Evolutionary conservation across 345 rosid genomes (phyloP), one percentile per base, ranked within the genome.

Genomic region (Citropsis articulata): DNA sequence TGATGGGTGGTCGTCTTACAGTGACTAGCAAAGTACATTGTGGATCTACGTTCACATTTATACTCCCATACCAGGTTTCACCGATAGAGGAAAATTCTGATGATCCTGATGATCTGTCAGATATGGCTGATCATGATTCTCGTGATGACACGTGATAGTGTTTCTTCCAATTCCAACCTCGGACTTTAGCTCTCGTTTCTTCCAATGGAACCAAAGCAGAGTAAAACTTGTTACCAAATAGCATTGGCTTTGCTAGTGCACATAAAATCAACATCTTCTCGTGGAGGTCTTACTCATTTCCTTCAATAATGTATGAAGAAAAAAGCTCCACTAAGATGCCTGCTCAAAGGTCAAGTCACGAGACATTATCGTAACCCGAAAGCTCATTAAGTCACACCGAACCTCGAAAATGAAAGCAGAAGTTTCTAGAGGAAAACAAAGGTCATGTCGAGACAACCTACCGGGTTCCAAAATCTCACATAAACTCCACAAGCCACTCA

Each of bases 11-110:
- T 75, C 87, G 77, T 56, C 94, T 96, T 57, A 94, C 98, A 0
- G 98, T 96, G 71, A 88, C 97, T 21, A 96, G 99, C 85, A 80
- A 38, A 81, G 99, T 89, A 83, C 84, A 88, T 72, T 71, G 70
- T 14, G 99, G 99, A n/a, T 96, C 98, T 40, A 93, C 91, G n/a
- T 96, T 96, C 81, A 96, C 97, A 24, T 96, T 96, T 74, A 84
- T 90, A 75, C 86, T 96, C 55, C 98, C 98, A 14, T 96, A 92
- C 88, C 94, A 86, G 76, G 84, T 91, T 69, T 92, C 97, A 27
- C 77, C 86, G 13, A 69, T 70, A 14, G 71, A 83, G 72, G 94
- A 91, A 78, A 83, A 86, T 79, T 92, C 91, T 1, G 97, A 90
- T 72, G 98, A 95, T 63, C 83, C 89, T 61, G 98, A 93, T 62